Evolutionary conservation across 2,329 filamentous ascomycete species (phyloP), one percentile per base, ranked within the genome.

Genomic region (Aureobasidium sp.): DNA sequence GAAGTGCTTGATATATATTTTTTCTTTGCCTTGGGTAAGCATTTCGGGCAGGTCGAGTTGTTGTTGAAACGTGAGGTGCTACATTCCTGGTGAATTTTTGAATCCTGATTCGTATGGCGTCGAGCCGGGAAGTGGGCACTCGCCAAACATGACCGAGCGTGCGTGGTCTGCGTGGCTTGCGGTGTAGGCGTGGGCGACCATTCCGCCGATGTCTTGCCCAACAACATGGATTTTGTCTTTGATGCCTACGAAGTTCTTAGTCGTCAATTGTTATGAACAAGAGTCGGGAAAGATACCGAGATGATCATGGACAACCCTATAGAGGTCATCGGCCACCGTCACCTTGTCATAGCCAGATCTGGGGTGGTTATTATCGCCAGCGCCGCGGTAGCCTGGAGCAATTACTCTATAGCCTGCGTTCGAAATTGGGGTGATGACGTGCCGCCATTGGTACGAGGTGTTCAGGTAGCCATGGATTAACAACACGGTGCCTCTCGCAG

Each of bases 381-480:
- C 71, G 17, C 72, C 73, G 8, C 73, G 72, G 50, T 74, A 76
- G 60, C 75, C 73, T 2, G 74, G 74, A 1, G 67, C 70, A 15
- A 77, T 65, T 9, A 76, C 69, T 27, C 69, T 69, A 63, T 76
- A 75, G 17, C 74, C 73, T 23, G 73, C 70, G 49, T 70, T 64
- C 6, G 73, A 61, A n/a, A 77, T 64, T 10, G 72, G 73, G 1
- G 64, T 65, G 40, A 75, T 73, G 23, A 74, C 72, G 50, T 73
- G 69, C 7, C 74, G 73, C 61, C 73, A 77, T 63, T 76, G 77
- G 62, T 78, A 77, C 4, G 73, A 75, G 6, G 77, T 77, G 63
- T 79, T 72, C 2, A 77, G 77, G 61, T 77, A 79, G 62, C 77
- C 77, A 59, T 79, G 77, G 37, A 80, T 75, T n/a, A 79, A 70